phyloP scores from a whole-genome alignment of 2,329 filamentous ascomycete species.

The Colletotrichum costaricense region DNA sequence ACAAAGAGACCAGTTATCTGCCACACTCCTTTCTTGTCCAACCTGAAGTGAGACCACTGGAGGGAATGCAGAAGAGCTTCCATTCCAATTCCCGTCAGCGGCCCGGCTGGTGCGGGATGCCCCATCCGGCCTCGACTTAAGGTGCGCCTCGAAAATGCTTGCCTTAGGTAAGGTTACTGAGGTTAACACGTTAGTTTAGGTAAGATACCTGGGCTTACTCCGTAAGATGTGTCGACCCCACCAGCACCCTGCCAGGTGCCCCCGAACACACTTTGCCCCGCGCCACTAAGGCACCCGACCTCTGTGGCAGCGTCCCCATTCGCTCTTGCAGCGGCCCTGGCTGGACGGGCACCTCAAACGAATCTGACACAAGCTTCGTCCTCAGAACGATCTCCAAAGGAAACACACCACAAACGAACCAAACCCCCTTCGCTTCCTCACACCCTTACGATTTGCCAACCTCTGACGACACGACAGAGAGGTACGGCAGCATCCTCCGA shows the following conservation, averaged over 20 bases:
- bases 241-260: not conserved
- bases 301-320: slow-evolving; percentile 17
- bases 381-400: slow-evolving; percentile 13
- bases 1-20: not conserved
- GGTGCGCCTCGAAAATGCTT: too few species aligned
- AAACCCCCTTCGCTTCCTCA: not conserved
- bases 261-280: slow-evolving; percentile 7
- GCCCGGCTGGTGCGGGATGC: not conserved
- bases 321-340: slow-evolving; percentile 20
- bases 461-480: slow-evolving; percentile 10
- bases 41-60: not conserved
- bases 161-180: too few species aligned
- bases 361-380: slow-evolving; percentile 40
- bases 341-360: slow-evolving; percentile 39
- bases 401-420: slow-evolving; percentile 17
- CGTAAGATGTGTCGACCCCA: not conserved
- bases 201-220: too few species aligned
- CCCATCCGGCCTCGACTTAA: not conserved
- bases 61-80: not conserved
- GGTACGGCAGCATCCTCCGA: not conserved
- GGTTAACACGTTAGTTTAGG: too few species aligned
- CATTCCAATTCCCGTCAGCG: not conserved
- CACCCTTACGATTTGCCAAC: not conserved
- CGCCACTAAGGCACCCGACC: not conserved
- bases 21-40: not conserved